Percentiles rank a stretch among this genome's conserved stretches.
Conservation (phyloP, 805 yeast species). For the Yamadazyma insecticola region DNA sequence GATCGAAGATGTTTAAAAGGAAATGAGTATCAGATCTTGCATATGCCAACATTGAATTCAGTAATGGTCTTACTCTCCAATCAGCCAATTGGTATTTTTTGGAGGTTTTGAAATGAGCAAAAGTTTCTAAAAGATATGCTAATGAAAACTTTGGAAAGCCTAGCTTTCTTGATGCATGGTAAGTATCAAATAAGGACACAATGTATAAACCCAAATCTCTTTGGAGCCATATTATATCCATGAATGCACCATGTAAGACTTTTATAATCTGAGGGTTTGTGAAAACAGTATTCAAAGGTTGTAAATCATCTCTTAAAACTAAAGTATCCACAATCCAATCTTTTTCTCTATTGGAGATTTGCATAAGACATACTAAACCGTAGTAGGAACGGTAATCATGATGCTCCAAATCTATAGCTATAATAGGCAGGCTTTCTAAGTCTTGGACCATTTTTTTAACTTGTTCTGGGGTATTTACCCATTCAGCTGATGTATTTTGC, state of each 20-base stretch:
- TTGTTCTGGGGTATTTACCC: conserved; percentile 62
- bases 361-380: conserved; percentile 92
- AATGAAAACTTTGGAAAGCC: conserved; percentile 79
- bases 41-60: conserved; percentile 69
- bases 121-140: conserved; percentile 76
- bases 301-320: conserved; percentile 67
- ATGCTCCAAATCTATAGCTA: conserved; percentile 95
- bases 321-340: conserved; percentile 90
- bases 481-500: conserved; percentile 57
- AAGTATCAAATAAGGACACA: conserved; percentile 89
- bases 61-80: conserved; percentile 89
- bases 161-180: conserved; percentile 78
- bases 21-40: conserved; percentile 97
- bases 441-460: conserved; percentile 52
- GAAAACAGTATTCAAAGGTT: conserved; percentile 64
- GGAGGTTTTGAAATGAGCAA: conserved; percentile 80
- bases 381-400: conserved; percentile 88
- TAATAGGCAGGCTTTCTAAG: conserved; percentile 48
- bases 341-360: conserved; percentile 71
- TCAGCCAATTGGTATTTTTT: conserved; percentile 95
- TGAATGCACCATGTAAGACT: conserved; percentile 92
- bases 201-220: conserved; percentile 89
- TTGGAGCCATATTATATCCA: conserved; percentile 97
- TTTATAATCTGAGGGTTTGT: conserved; percentile 78
- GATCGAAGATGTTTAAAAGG: conserved; percentile 72